Evolutionary conservation across 768 basidiomycete species (phyloP).

Genomic region (Exsudoporus frostii): DNA sequence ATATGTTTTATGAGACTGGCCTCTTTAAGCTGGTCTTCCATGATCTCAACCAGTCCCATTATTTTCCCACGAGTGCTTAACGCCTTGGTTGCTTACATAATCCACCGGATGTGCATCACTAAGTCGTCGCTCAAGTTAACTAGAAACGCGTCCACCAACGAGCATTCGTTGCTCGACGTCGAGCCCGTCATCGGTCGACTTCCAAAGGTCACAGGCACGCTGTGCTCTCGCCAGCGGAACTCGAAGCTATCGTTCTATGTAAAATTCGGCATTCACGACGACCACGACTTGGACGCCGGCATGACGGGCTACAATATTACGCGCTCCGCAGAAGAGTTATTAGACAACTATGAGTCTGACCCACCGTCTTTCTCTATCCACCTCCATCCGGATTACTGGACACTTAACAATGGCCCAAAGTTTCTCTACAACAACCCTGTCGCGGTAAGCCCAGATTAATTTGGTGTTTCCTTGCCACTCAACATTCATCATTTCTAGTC

Average conservation of each 20-base stretch:
- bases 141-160: constrained; percentile 17
- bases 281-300: constrained; percentile 16
- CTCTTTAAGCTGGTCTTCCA: constrained; percentile 41
- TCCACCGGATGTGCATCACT: not conserved
- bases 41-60: constrained; percentile 8
- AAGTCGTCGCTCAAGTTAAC: constrained; percentile 8
- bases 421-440: constrained; percentile 78
- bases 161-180: not conserved
- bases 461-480: constrained; percentile 1
- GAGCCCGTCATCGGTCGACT: not conserved
- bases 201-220: not conserved
- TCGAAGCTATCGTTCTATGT: not conserved
- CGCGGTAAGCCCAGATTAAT: constrained; percentile 41
- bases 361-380: constrained; percentile 79
- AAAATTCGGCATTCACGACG: not conserved
- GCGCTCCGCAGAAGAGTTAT: constrained; percentile 56
- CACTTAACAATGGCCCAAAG: constrained; percentile 76
- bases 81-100: constrained; percentile 23
- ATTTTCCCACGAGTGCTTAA: constrained; percentile 23
- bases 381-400: constrained; percentile 78
- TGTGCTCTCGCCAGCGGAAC: not conserved
- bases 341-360: constrained; percentile 51
- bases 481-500: constrained; percentile 43
- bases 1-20: constrained; percentile 21
- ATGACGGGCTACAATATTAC: constrained; percentile 78